Conservation (phyloP, 2,329 filamentous ascomycete species). For the Coniella vitis region DNA sequence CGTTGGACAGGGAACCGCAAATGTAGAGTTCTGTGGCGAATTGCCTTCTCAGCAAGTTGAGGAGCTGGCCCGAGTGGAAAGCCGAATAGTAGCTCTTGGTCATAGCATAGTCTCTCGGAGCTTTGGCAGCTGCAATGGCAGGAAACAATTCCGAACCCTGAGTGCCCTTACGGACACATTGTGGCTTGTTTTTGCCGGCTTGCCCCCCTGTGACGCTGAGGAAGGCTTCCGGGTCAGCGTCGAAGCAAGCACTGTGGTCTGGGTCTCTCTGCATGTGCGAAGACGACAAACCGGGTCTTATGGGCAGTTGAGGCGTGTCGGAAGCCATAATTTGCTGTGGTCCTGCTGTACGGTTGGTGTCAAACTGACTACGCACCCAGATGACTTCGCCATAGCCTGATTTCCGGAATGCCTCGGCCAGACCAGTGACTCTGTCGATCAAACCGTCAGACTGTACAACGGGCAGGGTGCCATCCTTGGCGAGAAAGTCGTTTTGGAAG, state of each 20-base stretch:
- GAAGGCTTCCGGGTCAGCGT: constrained; percentile 32
- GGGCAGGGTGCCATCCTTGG: constrained; percentile 58
- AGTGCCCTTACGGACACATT: constrained; percentile 38
- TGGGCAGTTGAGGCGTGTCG: constrained; percentile 23
- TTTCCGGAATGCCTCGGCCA: constrained; percentile 68
- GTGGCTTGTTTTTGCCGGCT: constrained; percentile 25
- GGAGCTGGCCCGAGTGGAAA: constrained; percentile 66
- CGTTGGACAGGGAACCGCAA: constrained; percentile 78
- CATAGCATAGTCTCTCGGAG: constrained; percentile 42
- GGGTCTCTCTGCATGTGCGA: constrained; percentile 24
- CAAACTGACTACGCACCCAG: constrained; percentile 76
- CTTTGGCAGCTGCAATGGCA: constrained; percentile 36
- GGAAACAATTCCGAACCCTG: constrained; percentile 39
- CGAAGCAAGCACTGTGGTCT: background rate
- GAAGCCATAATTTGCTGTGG: constrained; percentile 44
- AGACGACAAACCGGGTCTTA: constrained; percentile 13
- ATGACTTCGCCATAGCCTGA: constrained; percentile 64
- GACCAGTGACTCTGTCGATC: constrained; percentile 55
- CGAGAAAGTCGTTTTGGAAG: constrained; percentile 84
- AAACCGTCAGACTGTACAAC: constrained; percentile 59
- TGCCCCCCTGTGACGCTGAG: constrained; percentile 17
- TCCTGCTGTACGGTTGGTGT: constrained; percentile 50
- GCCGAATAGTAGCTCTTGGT: constrained; percentile 83
- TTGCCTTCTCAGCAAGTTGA: constrained; percentile 72
- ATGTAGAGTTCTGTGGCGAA: constrained; percentile 87